phyloP scores from a whole-genome alignment of 352 stramenopile species.

The Thalassiosira mediterranea region DNA sequence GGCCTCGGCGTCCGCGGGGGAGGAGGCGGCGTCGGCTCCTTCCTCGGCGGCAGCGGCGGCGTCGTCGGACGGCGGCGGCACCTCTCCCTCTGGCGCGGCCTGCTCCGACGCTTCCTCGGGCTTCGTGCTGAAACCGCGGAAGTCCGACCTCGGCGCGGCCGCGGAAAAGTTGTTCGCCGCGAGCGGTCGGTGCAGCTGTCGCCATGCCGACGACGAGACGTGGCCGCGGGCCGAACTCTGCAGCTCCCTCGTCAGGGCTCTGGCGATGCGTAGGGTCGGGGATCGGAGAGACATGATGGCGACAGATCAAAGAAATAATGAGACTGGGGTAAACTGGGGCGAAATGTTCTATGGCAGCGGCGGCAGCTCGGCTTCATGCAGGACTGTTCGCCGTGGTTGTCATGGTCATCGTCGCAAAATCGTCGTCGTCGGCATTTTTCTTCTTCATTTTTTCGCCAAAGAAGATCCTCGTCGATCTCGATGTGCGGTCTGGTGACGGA shows the following conservation, averaged over 20 bases:
- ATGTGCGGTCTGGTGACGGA: too few relatives aligned
- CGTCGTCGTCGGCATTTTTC: too few relatives aligned
- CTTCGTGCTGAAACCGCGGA: conserved; percentile 42
- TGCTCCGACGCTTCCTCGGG: conserved; percentile 19
- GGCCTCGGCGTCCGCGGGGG: conserved; percentile 9
- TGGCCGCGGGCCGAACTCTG: neutral
- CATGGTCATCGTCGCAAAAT: too few relatives aligned
- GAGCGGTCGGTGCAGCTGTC: conserved; percentile 13
- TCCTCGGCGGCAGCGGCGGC: conserved; percentile 15
- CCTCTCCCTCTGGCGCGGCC: conserved; percentile 14
- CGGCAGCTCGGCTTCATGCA: too few relatives aligned
- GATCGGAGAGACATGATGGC: conserved; percentile 44
- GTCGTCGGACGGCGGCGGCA: neutral
- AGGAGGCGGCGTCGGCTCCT: neutral
- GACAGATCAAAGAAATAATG: too few relatives aligned
- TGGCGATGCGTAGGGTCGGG: conserved; percentile 23
- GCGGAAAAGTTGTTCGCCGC: conserved; percentile 10
- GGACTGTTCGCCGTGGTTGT: too few relatives aligned
- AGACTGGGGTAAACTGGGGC: too few relatives aligned
- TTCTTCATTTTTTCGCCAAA: too few relatives aligned
- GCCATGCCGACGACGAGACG: conserved; percentile 5
- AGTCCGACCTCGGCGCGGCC: neutral
- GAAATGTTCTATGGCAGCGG: too few relatives aligned
- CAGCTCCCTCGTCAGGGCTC: conserved; percentile 26
- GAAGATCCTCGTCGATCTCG: too few relatives aligned